Evolutionary conservation across 306 rosid species (phyloP).

Genomic region (Cercis canadensis): DNA sequence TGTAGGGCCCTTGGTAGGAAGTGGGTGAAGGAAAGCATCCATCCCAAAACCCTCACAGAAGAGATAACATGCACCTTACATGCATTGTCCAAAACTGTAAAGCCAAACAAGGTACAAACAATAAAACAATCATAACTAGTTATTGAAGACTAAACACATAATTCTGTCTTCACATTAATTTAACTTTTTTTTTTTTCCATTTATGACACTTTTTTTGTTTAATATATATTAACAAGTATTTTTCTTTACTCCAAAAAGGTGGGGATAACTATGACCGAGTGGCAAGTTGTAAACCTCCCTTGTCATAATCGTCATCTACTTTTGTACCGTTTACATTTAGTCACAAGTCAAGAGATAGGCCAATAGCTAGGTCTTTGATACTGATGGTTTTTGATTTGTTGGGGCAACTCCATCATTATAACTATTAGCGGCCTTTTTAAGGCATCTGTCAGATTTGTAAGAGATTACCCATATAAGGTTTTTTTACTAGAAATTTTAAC

Average conservation of each 20-base stretch:
- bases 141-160: slow-evolving; percentile 45
- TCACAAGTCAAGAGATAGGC: slow-evolving; percentile 38
- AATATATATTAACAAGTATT: slow-evolving; percentile 11
- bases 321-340: slow-evolving; percentile 25
- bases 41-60: too few species aligned
- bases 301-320: slow-evolving; percentile 30
- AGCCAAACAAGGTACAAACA: slow-evolving; percentile 42
- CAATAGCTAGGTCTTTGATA: too few species aligned
- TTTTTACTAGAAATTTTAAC: too few species aligned
- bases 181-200: slow-evolving; percentile 5
- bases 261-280: slow-evolving; percentile 33
- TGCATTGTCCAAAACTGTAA: slow-evolving; percentile 33
- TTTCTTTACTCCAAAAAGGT: slow-evolving; percentile 20
- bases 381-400: too few species aligned
- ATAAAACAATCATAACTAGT: slow-evolving; percentile 48
- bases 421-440: too few species aligned
- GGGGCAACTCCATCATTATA: too few species aligned
- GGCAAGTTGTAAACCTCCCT: slow-evolving; percentile 34
- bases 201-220: too few species aligned
- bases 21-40: slow-evolving; percentile 37
- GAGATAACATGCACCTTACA: too few species aligned
- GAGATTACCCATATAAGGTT: too few species aligned
- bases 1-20: slow-evolving; percentile 50
- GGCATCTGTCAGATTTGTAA: too few species aligned
- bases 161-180: slow-evolving; percentile 41